These are phyloP conservation scores for Gossypium arboreum DNA, from an alignment of 345 rosid species.

Conservation along the genomic window DNA sequence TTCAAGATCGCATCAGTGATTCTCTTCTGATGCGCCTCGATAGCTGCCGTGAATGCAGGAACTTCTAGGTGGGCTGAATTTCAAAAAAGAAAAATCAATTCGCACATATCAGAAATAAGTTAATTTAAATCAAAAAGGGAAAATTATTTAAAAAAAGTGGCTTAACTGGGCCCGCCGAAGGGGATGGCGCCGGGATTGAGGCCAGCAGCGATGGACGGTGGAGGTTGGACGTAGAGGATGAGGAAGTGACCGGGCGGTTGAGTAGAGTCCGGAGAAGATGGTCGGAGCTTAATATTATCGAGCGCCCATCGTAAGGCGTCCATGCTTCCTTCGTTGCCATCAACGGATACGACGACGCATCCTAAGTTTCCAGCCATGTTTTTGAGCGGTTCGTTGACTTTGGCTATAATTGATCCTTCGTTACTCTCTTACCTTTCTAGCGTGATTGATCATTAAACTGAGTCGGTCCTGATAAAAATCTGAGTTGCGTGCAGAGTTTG, in stretches of 20 bases:
- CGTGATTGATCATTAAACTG: background rate
- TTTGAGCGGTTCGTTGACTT: slow-evolving; percentile 7
- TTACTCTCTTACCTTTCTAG: background rate
- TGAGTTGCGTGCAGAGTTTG: background rate
- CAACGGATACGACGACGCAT: slow-evolving; percentile 72
- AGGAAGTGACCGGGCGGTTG: slow-evolving; percentile 41
- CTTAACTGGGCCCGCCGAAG: slow-evolving; percentile 88
- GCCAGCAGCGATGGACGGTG: slow-evolving; percentile 69
- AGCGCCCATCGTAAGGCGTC: slow-evolving; percentile 76
- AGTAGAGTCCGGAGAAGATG: slow-evolving; percentile 43
- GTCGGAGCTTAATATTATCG: slow-evolving; percentile 67
- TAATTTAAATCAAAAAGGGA: background rate
- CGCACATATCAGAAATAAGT: background rate
- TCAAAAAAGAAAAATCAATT: background rate
- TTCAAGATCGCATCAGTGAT: slow-evolving; percentile 59
- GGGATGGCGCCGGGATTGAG: slow-evolving; percentile 83
- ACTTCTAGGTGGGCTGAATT: slow-evolving; percentile 64
- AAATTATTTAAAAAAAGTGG: background rate
- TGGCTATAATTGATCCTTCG: background rate
- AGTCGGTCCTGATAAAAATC: background rate
- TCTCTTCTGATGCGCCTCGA: slow-evolving; percentile 76
- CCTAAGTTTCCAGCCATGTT: slow-evolving; percentile 50
- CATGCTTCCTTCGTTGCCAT: slow-evolving; percentile 94
- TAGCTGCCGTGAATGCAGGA: slow-evolving; percentile 83
- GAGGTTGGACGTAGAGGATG: slow-evolving; percentile 75